Percentiles rank a stretch among this genome's conserved stretches.
These are phyloP conservation scores for Aureobasidium lini DNA, from an alignment of 2,329 filamentous ascomycete species.

Conservation along the genomic window DNA sequence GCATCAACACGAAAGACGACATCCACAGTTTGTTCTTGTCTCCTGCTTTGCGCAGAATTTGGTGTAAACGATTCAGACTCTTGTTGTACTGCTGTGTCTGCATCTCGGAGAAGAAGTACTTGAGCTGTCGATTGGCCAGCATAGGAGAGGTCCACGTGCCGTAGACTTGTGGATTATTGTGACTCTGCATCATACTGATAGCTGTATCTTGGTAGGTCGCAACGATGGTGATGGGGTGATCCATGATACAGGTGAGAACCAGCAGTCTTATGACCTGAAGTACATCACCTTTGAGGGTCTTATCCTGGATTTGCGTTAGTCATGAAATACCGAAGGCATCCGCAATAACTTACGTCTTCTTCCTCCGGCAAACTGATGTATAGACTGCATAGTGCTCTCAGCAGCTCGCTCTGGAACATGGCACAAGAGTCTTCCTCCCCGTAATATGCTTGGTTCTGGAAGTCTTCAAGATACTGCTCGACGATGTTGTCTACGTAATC, in stretches of 20 bases:
- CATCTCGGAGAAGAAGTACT: constrained; percentile 41
- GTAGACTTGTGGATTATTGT: constrained; percentile 20
- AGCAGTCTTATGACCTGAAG: constrained; percentile 39
- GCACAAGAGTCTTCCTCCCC: constrained; percentile 30
- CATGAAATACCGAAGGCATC: background rate
- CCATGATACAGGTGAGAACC: constrained; percentile 43
- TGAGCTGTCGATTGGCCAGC: constrained; percentile 43
- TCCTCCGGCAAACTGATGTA: constrained; percentile 25
- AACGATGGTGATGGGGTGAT: constrained; percentile 38
- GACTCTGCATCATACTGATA: constrained; percentile 32
- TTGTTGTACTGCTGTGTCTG: constrained; percentile 35
- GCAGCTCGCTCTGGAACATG: background rate
- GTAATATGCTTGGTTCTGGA: constrained; percentile 36
- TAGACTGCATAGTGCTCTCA: constrained; percentile 26
- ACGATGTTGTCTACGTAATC: constrained; percentile 38
- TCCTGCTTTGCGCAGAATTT: constrained; percentile 35
- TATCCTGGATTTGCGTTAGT: constrained; percentile 6
- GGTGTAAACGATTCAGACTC: constrained; percentile 40
- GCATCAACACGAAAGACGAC: constrained; percentile 37
- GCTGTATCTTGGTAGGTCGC: constrained; percentile 31
- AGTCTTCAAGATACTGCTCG: constrained; percentile 33
- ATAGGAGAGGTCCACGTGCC: constrained; percentile 29
- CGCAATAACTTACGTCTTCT: constrained; percentile 28
- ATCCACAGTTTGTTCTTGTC: constrained; percentile 40
- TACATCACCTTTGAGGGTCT: constrained; percentile 32